Conservation (phyloP, 2,329 filamentous ascomycete genomes). For the Beauveria medogensis region DNA sequence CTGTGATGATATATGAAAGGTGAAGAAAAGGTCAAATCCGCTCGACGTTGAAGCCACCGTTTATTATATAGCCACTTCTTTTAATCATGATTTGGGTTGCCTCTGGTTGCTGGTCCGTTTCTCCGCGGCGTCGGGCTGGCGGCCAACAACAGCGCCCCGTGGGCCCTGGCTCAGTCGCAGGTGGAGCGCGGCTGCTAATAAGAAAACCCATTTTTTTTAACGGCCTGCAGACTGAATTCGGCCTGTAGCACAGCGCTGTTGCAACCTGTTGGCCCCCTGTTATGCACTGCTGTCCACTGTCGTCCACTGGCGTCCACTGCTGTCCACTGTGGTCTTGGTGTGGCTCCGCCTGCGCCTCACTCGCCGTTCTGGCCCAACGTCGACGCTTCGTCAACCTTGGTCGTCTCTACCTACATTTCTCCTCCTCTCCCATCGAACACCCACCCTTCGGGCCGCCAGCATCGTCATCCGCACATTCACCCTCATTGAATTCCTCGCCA, state of each 20-base stretch:
- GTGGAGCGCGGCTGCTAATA: not conserved
- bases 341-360: conserved; percentile 2
- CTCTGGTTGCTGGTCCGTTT: not conserved
- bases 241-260: not conserved
- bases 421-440: not conserved
- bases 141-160: conserved; percentile 1
- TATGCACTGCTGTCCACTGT: not conserved
- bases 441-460: not conserved
- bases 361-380: conserved; percentile 7
- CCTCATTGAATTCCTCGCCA: not conserved
- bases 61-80: not conserved
- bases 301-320: not conserved
- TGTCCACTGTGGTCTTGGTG: not conserved
- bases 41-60: no score
- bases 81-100: not conserved
- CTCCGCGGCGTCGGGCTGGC: not conserved
- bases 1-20: no score
- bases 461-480: conserved; percentile 4
- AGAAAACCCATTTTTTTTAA: not conserved
- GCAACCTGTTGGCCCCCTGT: not conserved
- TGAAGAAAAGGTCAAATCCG: no score
- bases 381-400: not conserved
- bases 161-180: not conserved
- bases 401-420: not conserved
- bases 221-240: no score